Base-by-base conservation (phyloP, 352 stramenopile genomes). In the Pythium folliculosum region DNA sequence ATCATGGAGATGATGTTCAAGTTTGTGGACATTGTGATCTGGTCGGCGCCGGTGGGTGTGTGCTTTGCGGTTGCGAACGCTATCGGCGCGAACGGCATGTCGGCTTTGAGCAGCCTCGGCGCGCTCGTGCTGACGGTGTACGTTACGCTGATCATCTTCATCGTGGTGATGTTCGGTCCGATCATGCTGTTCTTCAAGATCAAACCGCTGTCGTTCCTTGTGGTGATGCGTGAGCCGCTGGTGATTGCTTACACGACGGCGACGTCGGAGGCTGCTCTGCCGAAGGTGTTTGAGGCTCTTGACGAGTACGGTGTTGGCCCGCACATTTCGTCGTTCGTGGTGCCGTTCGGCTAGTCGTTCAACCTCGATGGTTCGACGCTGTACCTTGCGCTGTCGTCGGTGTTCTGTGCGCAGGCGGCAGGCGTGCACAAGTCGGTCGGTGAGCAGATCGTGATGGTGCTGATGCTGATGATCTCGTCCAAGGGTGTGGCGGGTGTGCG, bases 1-100 rank as follows among this genome's bases (percentile, higher is more conserved):
- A 70, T 88, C 9, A 77, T 88, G 27, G 75, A 85, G 60, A 83
- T 88, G 73, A 88, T 88, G 80, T 88, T 88, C 65, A 86, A 88
- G 65, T 86, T 88, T 60, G 80, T 88, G 13, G 77, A 84, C 63
- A 86, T 88, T 69, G 69, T 88, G 40, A 88, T 88, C 63, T 88
- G 80, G 80, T 83, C 80, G 1, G 80, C 80, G 0, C 80, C 80
- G 5, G 62, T 88, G 23, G 80, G 80, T 60, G 80, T 88, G 37
- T 86, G 77, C 66, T 88, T 88, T 48, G 76, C 76, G 9, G 73
- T 88, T 37, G 80, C 80, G 45, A 73, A 80, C 48, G 76, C 77
- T 0, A 76, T 88, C 51, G 80, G 71, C 61, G 68, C 66, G 50
- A 88, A 88, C 66, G 80, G 80, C 60, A 51, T 84, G 10, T 80